These are phyloP conservation scores for Penicillium sp. DNA, from an alignment of 2,329 filamentous ascomycete genomes.

Conservation along the genomic window DNA sequence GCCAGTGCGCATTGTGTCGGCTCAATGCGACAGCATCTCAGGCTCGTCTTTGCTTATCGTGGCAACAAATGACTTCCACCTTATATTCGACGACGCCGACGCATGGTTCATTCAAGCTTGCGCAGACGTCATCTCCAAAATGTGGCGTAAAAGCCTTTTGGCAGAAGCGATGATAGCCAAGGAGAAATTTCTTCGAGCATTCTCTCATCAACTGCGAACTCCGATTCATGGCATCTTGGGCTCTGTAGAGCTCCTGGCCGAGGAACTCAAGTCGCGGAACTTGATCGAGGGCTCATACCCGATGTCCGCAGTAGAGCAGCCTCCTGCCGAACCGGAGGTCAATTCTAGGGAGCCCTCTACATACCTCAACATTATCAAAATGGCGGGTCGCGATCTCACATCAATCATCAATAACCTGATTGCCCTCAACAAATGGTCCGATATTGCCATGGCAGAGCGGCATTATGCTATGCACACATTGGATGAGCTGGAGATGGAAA, in stretches of 20 bases:
- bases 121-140: conserved; percentile 11
- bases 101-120: conserved; percentile 16
- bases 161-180: conserved; percentile 15
- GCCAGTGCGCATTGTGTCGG: conserved; percentile 7
- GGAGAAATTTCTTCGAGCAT: conserved; percentile 17
- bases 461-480: conserved; percentile 6
- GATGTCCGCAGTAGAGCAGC: not conserved
- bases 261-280: conserved; percentile 3
- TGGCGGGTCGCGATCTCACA: conserved; percentile 12
- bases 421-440: conserved; percentile 17
- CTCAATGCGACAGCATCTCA: conserved; percentile 9
- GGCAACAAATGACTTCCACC: conserved; percentile 14
- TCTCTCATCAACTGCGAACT: conserved; percentile 18
- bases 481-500: conserved; percentile 10
- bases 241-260: conserved; percentile 11
- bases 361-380: conserved; percentile 16
- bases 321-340: not conserved
- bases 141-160: conserved; percentile 12
- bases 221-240: conserved; percentile 18
- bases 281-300: not conserved
- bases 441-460: conserved; percentile 18
- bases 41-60: conserved; percentile 15
- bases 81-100: conserved; percentile 18
- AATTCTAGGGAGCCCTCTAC: not conserved
- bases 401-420: conserved; percentile 17